These are phyloP conservation scores for Aspergillus terreus DNA, from an alignment of 2,329 filamentous ascomycete genomes.

Conservation along the genomic window DNA sequence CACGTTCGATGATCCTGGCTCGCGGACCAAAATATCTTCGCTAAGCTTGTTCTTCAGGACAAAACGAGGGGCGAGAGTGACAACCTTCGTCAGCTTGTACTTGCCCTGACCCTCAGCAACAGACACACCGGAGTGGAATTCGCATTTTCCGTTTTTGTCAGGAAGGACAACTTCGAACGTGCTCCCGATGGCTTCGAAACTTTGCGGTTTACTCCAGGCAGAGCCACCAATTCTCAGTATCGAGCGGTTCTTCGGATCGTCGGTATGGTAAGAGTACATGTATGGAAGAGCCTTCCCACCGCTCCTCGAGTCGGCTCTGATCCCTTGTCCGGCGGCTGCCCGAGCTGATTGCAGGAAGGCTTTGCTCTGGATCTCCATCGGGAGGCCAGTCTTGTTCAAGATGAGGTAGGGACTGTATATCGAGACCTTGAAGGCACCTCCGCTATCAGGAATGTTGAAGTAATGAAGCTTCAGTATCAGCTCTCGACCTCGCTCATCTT, in stretches of 20 bases:
- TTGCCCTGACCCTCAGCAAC: slow-evolving; percentile 91
- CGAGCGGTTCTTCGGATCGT: slow-evolving; percentile 88
- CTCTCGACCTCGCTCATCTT: slow-evolving; percentile 76
- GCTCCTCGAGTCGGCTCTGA: slow-evolving; percentile 51
- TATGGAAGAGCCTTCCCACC: slow-evolving; percentile 71
- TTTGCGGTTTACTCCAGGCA: slow-evolving; percentile 94
- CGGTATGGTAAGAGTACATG: slow-evolving; percentile 90
- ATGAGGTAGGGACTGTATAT: slow-evolving; percentile 94
- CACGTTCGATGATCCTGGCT: slow-evolving; percentile 85
- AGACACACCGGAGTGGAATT: slow-evolving; percentile 88
- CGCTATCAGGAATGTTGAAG: slow-evolving; percentile 82
- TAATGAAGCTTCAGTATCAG: slow-evolving; percentile 86
- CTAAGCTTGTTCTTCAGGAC: slow-evolving; percentile 89
- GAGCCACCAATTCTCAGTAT: slow-evolving; percentile 85
- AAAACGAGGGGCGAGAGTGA: slow-evolving; percentile 88
- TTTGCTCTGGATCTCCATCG: slow-evolving; percentile 84
- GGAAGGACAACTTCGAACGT: slow-evolving; percentile 82
- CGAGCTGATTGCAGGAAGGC: slow-evolving; percentile 79
- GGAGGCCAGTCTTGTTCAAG: slow-evolving; percentile 89
- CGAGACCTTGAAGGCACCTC: slow-evolving; percentile 92
- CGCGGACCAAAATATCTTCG: slow-evolving; percentile 84
- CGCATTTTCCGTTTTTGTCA: slow-evolving; percentile 65
- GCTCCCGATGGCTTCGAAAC: slow-evolving; percentile 95
- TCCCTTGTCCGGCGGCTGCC: slow-evolving; percentile 75
- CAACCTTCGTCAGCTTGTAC: slow-evolving; percentile 94